Percentiles rank a stretch among this genome's conserved stretches.
These are phyloP conservation scores for Casuarina equisetifolia DNA, from an alignment of 306 rosid genomes.

Conservation along the genomic window DNA sequence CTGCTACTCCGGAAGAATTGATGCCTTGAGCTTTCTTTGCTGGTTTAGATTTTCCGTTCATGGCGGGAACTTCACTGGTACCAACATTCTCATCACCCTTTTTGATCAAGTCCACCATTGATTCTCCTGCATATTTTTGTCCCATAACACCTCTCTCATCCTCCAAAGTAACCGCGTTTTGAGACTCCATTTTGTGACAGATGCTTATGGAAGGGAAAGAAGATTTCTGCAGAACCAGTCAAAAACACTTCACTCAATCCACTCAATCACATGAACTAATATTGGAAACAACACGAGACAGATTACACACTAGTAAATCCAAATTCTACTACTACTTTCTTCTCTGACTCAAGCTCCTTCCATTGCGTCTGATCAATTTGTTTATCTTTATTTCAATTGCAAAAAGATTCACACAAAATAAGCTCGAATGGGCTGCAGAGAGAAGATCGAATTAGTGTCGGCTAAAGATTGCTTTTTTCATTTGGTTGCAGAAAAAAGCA, in stretches of 20 bases:
- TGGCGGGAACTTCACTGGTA: conserved; percentile 37
- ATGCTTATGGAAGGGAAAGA: conserved; percentile 17
- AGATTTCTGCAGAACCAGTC: conserved; percentile 7
- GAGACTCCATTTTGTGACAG: conserved; percentile 63
- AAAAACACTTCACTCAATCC: neutral
- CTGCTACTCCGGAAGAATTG: conserved; percentile 41
- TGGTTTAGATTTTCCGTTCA: conserved; percentile 46
- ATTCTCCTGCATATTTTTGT: conserved; percentile 39
- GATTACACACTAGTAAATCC: neutral
- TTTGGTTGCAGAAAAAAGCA: neutral
- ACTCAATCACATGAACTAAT: neutral
- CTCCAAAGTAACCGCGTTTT: conserved; percentile 58
- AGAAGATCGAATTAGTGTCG: neutral
- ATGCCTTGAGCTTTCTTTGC: conserved; percentile 34
- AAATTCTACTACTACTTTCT: neutral
- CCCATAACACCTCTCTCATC: conserved; percentile 67
- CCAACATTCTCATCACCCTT: conserved; percentile 39
- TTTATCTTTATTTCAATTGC: neutral
- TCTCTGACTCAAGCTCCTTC: neutral
- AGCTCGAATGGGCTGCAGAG: neutral
- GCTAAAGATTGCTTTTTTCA: neutral
- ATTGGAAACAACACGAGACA: neutral
- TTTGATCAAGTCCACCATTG: conserved; percentile 26
- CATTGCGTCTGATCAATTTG: neutral
- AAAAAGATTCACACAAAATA: neutral